Evolutionary conservation across 805 yeast species (phyloP).

Genomic region (Starmerella kuoi): DNA sequence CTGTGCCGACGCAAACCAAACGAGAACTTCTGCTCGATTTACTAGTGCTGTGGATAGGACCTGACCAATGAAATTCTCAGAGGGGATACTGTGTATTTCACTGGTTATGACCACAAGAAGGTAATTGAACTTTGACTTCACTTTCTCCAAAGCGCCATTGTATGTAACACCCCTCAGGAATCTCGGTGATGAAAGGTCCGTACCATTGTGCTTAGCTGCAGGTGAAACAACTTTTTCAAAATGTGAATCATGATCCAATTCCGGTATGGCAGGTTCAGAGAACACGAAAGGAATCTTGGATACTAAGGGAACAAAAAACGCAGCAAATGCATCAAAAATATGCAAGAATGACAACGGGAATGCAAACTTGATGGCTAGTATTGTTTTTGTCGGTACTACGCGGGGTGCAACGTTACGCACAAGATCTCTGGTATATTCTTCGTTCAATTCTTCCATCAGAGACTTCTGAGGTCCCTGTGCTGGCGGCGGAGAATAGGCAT

Average conservation of each 20-base stretch:
- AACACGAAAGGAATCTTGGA: conserved; percentile 14
- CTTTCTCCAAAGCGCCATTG: conserved; percentile 60
- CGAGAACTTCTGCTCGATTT: conserved; percentile 43
- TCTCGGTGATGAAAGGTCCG: too few species aligned
- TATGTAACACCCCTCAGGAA: conserved; percentile 34
- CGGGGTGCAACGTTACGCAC: conserved; percentile 27
- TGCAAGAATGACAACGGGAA: conserved; percentile 27
- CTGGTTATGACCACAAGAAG: conserved; percentile 63
- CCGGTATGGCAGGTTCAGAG: conserved; percentile 19
- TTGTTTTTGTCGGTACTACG: conserved; percentile 22
- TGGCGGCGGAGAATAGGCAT: background rate
- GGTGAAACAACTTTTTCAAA: conserved; percentile 23
- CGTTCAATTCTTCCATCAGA: conserved; percentile 25
- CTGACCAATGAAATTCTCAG: conserved; percentile 37
- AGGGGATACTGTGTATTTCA: conserved; percentile 53
- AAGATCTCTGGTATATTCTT: conserved; percentile 17
- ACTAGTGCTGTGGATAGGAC: conserved; percentile 34
- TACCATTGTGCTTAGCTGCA: conserved; percentile 29
- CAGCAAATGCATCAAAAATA: conserved; percentile 28
- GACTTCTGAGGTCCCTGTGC: conserved; percentile 12
- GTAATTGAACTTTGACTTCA: conserved; percentile 60
- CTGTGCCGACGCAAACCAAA: conserved; percentile 85
- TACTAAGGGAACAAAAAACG: conserved; percentile 19
- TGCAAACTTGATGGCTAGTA: conserved; percentile 24
- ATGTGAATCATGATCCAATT: background rate